A percentile compares a stretch with the other conserved stretches of the same genome.
Conservation (phyloP, 331 rosid species). For the Phaseolus coccineus region DNA sequence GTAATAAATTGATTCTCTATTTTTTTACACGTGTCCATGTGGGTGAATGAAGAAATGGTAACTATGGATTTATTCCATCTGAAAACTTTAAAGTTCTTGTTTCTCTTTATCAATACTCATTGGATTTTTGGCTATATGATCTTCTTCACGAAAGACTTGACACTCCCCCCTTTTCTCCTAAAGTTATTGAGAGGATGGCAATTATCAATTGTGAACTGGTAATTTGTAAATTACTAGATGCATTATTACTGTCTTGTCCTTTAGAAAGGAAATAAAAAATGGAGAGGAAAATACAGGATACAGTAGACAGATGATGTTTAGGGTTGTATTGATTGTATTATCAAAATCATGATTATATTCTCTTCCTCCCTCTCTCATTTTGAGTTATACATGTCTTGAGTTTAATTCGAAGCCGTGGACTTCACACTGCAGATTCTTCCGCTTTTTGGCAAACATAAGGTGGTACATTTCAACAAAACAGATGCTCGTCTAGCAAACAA, state of each 20-base stretch:
- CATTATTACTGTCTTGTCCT: background rate
- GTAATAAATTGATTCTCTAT: background rate
- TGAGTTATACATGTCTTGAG: constrained; percentile 29
- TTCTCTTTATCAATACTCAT: background rate
- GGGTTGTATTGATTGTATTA: constrained; percentile 30
- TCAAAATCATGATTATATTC: background rate
- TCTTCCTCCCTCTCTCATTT: background rate
- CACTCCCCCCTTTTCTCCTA: background rate
- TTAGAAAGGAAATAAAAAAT: background rate
- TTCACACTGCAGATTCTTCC: constrained; percentile 82
- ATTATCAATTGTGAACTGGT: background rate
- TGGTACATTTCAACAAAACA: constrained; percentile 92
- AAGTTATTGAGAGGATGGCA: background rate
- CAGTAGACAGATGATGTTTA: background rate
- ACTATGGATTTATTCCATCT: background rate
- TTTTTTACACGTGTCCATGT: background rate
- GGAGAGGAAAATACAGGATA: constrained; percentile 12
- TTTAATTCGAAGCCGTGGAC: constrained; percentile 40
- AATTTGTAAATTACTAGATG: background rate
- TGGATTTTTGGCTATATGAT: background rate
- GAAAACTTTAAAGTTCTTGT: background rate
- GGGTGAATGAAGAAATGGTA: background rate
- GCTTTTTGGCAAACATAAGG: constrained; percentile 75
- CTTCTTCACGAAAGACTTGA: background rate
- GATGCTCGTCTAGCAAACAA: constrained; percentile 95